Evolutionary conservation across 495 filamentous ascomycete species (phyloP).

Genomic region (Neurospora discreta): DNA sequence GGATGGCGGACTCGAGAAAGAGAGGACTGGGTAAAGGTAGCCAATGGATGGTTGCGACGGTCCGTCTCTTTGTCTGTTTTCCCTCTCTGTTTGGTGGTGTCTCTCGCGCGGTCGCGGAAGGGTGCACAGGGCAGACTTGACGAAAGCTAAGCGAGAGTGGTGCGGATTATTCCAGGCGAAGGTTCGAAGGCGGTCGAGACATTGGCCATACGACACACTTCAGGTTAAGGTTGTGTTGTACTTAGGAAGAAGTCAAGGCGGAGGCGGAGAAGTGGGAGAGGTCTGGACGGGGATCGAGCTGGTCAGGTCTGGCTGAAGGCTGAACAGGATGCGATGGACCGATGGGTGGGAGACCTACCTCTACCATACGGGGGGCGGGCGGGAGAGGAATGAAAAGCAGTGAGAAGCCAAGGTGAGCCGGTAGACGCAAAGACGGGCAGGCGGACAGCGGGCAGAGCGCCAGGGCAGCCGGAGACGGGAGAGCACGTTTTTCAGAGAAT

Average conservation of each 20-base stretch:
- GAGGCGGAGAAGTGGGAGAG: not conserved
- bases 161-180: not conserved
- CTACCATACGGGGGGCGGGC: not conserved
- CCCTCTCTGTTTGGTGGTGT: not conserved
- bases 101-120: not conserved
- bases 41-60: not conserved
- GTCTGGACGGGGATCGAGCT: not conserved
- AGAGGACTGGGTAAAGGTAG: not conserved
- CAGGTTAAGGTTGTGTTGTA: not conserved
- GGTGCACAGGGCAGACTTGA: not conserved
- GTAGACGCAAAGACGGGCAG: not conserved
- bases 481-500: conserved; percentile 28
- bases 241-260: not conserved
- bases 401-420: conserved; percentile 1
- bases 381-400: not conserved
- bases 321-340: not conserved
- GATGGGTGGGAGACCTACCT: not conserved
- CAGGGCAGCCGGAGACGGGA: conserved; percentile 16
- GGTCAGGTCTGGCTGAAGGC: not conserved
- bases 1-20: not conserved
- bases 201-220: not conserved
- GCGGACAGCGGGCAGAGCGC: conserved; percentile 6
- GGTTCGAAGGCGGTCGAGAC: not conserved
- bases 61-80: not conserved
- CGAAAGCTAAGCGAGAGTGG: not conserved